These are phyloP conservation scores for Mycoemilia scoparia DNA, from an alignment of 192 early-diverging fungal species.

Conservation along the genomic window DNA sequence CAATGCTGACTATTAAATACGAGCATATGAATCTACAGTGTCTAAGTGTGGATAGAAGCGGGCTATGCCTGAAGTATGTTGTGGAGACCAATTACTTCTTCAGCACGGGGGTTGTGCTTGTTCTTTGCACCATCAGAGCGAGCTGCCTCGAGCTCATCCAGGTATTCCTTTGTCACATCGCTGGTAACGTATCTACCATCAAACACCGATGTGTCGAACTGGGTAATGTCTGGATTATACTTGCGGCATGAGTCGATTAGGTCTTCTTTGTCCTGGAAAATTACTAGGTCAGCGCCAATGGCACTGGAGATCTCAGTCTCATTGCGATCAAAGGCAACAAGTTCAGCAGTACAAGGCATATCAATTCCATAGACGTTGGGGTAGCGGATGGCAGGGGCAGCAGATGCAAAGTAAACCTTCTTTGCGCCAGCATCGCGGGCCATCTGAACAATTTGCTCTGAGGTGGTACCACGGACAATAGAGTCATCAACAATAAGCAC, in stretches of 20 bases:
- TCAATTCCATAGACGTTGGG: conserved; percentile 99
- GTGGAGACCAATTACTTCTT: conserved; percentile 30
- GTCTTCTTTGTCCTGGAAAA: conserved; percentile 80
- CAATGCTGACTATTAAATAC: too few species aligned
- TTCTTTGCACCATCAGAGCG: conserved; percentile 24
- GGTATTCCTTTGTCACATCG: conserved; percentile 46
- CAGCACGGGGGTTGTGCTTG: conserved; percentile 9
- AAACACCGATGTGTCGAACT: conserved; percentile 96
- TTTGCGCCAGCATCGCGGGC: conserved; percentile 94
- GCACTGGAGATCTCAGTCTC: conserved; percentile 72
- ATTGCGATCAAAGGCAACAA: conserved; percentile 64
- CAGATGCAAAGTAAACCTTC: conserved; percentile 98
- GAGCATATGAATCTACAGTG: too few species aligned
- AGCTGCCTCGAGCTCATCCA: conserved; percentile 30
- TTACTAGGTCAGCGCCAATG: conserved; percentile 89
- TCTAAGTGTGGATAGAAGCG: too few species aligned
- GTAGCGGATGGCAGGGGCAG: conserved; percentile 85
- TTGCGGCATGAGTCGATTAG: conserved; percentile 65
- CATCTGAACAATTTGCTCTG: conserved; percentile 97
- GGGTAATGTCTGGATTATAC: conserved; percentile 64
- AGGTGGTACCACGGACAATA: conserved; percentile 98
- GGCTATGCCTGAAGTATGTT: too few species aligned
- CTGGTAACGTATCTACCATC: conserved; percentile 86
- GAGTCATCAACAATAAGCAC: conserved; percentile 98
- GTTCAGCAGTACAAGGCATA: conserved; percentile 87